Evolutionary conservation across 2,329 filamentous ascomycete genomes (phyloP), one percentile per base, ranked within the genome.

Genomic region (Talaromyces sp.): DNA sequence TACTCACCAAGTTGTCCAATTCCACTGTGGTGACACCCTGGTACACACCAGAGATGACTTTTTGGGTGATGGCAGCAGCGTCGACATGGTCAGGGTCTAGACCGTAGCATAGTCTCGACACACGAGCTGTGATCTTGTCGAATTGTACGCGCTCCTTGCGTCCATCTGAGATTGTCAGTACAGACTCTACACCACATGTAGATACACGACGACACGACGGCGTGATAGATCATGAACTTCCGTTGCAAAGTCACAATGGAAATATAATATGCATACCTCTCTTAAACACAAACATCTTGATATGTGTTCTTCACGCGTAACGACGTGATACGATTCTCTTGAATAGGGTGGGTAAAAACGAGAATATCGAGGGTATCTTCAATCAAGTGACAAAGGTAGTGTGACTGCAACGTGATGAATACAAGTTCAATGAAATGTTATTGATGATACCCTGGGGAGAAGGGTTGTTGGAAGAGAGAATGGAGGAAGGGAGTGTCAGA

Each of bases 61-160:
- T 99, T 83, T 97, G 93, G 67, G 95, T 99, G 78, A 99, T 99
- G 75, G 94, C 93, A 70, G 96, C 95, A 64, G 95, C 92, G 82
- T 99, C 95, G 74, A 99, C 92, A 84, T 99, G 95, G 72, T 91
- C 94, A 60, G 91, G 87, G 77, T 99, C 95, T 66, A 99, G 90
- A 71, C 94, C 94, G 80, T 99, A 99, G 87, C 95, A 99, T 76
- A 99, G 86, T 75, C 95, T 89, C 56, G 95, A 98, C 72, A 99
- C 95, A 81, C 95, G 93, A 74, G 95, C 95, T 75, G 95, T 98
- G 87, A 99, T 99, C 85, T 99, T 99, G 86, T 99, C 95, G 84
- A 99, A 99, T 81, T 99, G 95, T 70, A 99, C 95, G 81, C 95
- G 95, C 87, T 99, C 95, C 85, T 98, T 97, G 85, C 95, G 95